Conservation (phyloP, 2,329 filamentous ascomycete species). For the Diaporthe sp. region DNA sequence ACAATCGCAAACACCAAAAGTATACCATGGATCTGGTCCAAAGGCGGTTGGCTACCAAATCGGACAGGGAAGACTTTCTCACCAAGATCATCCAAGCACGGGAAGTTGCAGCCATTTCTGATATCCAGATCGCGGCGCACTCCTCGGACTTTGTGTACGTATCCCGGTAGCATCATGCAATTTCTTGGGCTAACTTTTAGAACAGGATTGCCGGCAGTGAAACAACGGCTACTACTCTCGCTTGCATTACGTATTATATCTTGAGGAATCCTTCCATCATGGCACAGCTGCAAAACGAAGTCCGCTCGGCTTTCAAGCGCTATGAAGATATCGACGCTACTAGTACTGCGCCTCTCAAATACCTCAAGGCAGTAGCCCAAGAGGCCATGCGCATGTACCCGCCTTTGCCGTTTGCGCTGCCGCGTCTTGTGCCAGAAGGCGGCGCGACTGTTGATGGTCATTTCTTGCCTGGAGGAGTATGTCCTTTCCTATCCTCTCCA, state of each 20-base stretch:
- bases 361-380: conserved; percentile 38
- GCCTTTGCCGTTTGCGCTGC: conserved; percentile 38
- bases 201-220: conserved; percentile 55
- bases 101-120: conserved; percentile 42
- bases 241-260: conserved; percentile 49
- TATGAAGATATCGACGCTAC: conserved; percentile 43
- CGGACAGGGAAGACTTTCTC: conserved; percentile 44
- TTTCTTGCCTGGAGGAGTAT: conserved; percentile 43
- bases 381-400: conserved; percentile 42
- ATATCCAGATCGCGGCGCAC: conserved; percentile 47
- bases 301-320: conserved; percentile 43
- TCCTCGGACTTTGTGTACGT: conserved; percentile 45
- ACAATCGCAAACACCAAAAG: conserved; percentile 42
- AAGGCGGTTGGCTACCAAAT: conserved; percentile 37
- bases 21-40: conserved; percentile 43
- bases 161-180: not conserved
- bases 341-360: conserved; percentile 30
- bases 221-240: conserved; percentile 60
- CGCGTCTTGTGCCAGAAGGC: conserved; percentile 37
- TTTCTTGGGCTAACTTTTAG: not conserved
- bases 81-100: conserved; percentile 45
- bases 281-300: conserved; percentile 45
- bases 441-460: conserved; percentile 41
- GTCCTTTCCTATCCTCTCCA: conserved; percentile 4
- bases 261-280: conserved; percentile 45